Conservation (phyloP, 2,329 filamentous ascomycete genomes). For the Thielaviopsis populi region DNA sequence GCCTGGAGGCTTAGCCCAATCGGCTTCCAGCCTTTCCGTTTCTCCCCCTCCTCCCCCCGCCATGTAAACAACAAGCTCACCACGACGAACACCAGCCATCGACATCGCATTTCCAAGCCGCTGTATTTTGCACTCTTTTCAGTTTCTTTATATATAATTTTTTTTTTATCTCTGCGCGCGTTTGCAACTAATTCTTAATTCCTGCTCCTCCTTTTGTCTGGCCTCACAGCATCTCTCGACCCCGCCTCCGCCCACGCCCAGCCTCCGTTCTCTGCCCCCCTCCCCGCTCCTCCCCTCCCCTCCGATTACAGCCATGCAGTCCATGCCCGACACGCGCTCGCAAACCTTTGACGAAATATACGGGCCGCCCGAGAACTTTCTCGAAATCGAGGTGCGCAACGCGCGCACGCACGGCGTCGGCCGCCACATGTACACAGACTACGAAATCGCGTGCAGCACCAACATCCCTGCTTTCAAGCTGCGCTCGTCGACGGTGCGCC, state of each 20-base stretch:
- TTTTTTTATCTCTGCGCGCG: neutral
- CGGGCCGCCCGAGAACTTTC: slow-evolving; percentile 93
- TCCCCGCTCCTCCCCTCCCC: neutral
- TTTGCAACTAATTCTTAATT: neutral
- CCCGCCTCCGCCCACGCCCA: neutral
- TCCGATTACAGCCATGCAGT: slow-evolving; percentile 40
- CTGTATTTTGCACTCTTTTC: neutral
- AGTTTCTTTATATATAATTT: too few species aligned
- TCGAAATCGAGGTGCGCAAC: slow-evolving; percentile 94
- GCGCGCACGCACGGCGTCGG: slow-evolving; percentile 90
- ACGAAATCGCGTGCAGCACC: slow-evolving; percentile 93
- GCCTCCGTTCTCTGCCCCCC: neutral
- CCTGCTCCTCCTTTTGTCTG: neutral
- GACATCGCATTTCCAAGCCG: neutral
- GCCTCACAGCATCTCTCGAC: neutral
- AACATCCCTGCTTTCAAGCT: slow-evolving; percentile 99
- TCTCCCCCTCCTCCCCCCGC: neutral
- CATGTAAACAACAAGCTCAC: neutral
- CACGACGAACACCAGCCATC: neutral
- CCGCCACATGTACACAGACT: slow-evolving; percentile 95
- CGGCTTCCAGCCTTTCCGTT: neutral
- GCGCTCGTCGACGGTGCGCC: slow-evolving; percentile 70
- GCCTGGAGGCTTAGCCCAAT: neutral
- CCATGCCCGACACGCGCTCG: slow-evolving; percentile 59
- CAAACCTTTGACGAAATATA: slow-evolving; percentile 99